Conservation (phyloP, 345 rosid species). For the Psidium guajava region DNA sequence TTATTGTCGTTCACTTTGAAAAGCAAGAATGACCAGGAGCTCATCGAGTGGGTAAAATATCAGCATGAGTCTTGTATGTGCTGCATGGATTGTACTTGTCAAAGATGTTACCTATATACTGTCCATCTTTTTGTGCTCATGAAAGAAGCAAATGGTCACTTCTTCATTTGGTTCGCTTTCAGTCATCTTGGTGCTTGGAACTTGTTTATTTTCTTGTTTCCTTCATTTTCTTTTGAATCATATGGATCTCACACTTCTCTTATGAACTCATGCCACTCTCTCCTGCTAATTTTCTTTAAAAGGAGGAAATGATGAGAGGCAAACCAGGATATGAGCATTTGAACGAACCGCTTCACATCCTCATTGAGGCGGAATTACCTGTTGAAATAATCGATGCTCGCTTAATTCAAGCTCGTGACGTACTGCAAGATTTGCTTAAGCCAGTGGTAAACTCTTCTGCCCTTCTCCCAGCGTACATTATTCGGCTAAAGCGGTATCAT, state of each 20-base stretch:
- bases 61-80: background rate
- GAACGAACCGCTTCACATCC: slow-evolving; percentile 87
- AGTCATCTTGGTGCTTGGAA: background rate
- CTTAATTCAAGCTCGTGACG: slow-evolving; percentile 85
- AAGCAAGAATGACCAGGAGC: background rate
- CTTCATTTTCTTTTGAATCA: background rate
- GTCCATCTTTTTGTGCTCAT: background rate
- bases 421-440: slow-evolving; percentile 83
- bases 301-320: slow-evolving; percentile 98
- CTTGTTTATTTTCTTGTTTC: background rate
- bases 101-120: background rate
- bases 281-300: background rate
- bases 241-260: background rate
- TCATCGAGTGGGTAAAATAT: background rate
- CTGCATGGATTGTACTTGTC: background rate
- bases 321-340: slow-evolving; percentile 95
- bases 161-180: background rate
- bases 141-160: background rate
- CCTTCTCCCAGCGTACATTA: background rate
- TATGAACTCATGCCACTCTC: background rate
- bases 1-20: background rate
- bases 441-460: slow-evolving; percentile 48
- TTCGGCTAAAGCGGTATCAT: background rate
- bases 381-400: slow-evolving; percentile 86
- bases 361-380: slow-evolving; percentile 91